Conservation (phyloP, 257 asterid species). For the Ballota nigra region DNA sequence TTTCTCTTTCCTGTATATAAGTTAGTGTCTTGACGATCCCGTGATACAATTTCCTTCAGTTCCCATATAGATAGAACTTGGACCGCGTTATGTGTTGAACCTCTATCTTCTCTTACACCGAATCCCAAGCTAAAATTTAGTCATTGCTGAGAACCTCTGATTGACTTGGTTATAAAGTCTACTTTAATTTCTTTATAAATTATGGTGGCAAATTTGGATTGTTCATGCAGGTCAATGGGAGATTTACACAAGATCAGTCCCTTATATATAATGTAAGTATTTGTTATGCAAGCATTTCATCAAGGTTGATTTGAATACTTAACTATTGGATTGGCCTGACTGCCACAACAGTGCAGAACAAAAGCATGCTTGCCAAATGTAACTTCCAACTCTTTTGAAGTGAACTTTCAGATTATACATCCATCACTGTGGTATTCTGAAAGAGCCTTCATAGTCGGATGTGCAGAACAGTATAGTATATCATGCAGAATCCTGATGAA, state of each 20-base stretch:
- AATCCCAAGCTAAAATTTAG: slow-evolving; percentile 8
- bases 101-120: background rate
- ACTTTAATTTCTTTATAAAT: background rate
- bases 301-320: background rate
- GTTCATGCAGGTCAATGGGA: slow-evolving; percentile 83
- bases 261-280: slow-evolving; percentile 75
- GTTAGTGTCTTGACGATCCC: slow-evolving; percentile 10
- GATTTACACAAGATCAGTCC: slow-evolving; percentile 73
- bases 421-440: background rate
- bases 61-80: background rate
- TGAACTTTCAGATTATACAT: background rate
- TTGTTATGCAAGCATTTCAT: slow-evolving; percentile 11
- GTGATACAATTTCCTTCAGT: slow-evolving; percentile 7
- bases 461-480: slow-evolving; percentile 8
- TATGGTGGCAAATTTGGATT: slow-evolving; percentile 24
- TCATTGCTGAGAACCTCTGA: slow-evolving; percentile 17
- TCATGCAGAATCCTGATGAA: slow-evolving; percentile 15
- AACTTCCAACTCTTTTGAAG: background rate
- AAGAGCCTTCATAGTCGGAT: background rate
- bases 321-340: background rate
- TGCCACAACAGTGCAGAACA: slow-evolving; percentile 1
- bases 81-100: background rate
- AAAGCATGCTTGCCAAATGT: background rate
- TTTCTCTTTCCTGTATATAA: background rate
- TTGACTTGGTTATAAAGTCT: slow-evolving; percentile 17